These are phyloP conservation scores for Blastomyces percursus DNA, from an alignment of 2,329 filamentous ascomycete species.

Conservation along the genomic window DNA sequence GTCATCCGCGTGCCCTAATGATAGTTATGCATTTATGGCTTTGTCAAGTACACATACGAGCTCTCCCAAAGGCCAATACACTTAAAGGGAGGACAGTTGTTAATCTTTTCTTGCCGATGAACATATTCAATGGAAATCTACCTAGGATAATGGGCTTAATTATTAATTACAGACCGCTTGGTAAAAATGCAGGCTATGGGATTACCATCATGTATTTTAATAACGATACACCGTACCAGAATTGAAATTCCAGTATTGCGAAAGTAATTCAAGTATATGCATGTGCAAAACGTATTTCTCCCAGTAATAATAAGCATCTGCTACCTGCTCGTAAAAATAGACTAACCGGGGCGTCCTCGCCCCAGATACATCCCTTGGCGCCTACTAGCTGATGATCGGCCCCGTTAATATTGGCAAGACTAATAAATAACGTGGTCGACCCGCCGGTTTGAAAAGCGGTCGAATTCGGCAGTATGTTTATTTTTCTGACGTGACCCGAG, in stretches of 20 bases:
- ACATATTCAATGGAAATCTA: too few relatives aligned
- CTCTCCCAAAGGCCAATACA: not conserved
- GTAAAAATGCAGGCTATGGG: not conserved
- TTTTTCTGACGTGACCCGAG: not conserved
- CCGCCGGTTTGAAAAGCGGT: not conserved
- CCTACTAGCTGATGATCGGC: too few relatives aligned
- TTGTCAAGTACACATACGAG: not conserved
- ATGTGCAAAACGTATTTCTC: not conserved
- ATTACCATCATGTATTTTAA: not conserved
- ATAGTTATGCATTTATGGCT: not conserved
- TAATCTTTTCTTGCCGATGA: not conserved
- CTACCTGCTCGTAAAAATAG: not conserved
- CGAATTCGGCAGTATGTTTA: conserved; percentile 1
- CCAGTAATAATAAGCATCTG: not conserved
- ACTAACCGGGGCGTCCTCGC: too few relatives aligned
- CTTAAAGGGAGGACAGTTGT: not conserved
- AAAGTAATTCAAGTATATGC: not conserved
- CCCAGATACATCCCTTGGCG: too few relatives aligned
- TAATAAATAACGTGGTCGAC: not conserved
- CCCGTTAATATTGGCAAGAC: too few relatives aligned
- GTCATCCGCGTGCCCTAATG: not conserved
- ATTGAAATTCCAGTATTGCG: not conserved
- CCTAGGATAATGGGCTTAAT: not conserved
- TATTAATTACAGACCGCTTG: not conserved
- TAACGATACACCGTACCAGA: not conserved